These are phyloP conservation scores for Russula emetica DNA, from an alignment of 768 basidiomycete genomes.

Conservation along the genomic window DNA sequence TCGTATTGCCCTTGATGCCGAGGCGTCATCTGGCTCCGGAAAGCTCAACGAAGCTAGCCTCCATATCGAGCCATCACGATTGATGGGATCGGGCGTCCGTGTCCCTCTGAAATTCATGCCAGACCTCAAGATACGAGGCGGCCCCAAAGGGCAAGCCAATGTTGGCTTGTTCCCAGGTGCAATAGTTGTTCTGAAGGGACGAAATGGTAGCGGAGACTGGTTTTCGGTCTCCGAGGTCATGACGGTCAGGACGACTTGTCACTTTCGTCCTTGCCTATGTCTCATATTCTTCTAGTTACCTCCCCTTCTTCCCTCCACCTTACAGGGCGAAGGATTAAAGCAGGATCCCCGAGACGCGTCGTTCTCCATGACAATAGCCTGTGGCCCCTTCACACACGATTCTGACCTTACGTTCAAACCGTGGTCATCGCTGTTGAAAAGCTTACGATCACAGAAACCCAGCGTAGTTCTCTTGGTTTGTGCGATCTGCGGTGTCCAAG, in stretches of 20 bases:
- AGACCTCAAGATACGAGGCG: constrained; percentile 60
- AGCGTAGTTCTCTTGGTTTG: constrained; percentile 73
- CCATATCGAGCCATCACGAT: constrained; percentile 78
- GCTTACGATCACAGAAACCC: constrained; percentile 62
- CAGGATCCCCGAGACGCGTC: constrained; percentile 42
- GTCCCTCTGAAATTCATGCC: constrained; percentile 70
- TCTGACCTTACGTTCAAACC: constrained; percentile 71
- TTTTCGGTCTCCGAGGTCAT: constrained; percentile 82
- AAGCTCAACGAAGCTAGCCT: constrained; percentile 76
- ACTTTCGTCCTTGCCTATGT: neutral
- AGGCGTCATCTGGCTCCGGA: constrained; percentile 46
- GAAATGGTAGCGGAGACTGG: constrained; percentile 85
- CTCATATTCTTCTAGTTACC: constrained; percentile 49
- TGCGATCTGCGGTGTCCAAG: neutral
- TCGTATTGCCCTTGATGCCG: constrained; percentile 48
- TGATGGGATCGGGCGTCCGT: constrained; percentile 62
- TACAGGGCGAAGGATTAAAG: constrained; percentile 35
- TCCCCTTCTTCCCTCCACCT: constrained; percentile 42
- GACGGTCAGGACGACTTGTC: constrained; percentile 48
- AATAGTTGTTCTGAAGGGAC: constrained; percentile 79
- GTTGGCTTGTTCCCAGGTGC: constrained; percentile 85
- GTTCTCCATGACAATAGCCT: constrained; percentile 66
- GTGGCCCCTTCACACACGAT: constrained; percentile 85
- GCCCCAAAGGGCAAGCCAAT: constrained; percentile 55
- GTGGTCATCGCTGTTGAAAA: constrained; percentile 58